A percentile compares a stretch with the other conserved stretches of the same genome.
Conservation (phyloP, 805 yeast genomes). For the Candida chilensis region DNA sequence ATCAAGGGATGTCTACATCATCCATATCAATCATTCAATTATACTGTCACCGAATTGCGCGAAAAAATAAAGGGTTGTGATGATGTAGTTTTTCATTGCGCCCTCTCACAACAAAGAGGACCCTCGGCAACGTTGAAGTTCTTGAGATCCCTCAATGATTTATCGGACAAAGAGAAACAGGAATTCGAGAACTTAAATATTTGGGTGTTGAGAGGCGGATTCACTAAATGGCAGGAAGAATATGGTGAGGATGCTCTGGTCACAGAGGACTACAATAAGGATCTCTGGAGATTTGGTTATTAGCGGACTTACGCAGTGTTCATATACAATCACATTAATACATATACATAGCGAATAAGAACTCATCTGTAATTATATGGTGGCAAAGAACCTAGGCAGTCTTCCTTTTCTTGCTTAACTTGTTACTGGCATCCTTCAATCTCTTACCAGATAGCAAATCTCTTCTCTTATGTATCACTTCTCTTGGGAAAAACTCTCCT, state of each 20-base stretch:
- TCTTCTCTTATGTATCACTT: constrained; percentile 34
- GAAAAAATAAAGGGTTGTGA: constrained; percentile 21
- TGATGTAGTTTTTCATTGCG: constrained; percentile 83
- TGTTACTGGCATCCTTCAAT: constrained; percentile 46
- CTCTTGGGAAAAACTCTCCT: constrained; percentile 62
- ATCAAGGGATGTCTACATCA: constrained; percentile 44
- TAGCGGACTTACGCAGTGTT: no score
- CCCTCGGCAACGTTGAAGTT: constrained; percentile 74
- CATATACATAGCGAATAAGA: no score
- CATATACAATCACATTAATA: no score
- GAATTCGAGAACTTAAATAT: constrained; percentile 34
- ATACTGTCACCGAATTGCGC: constrained; percentile 25
- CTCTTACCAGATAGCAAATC: constrained; percentile 50
- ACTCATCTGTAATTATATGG: no score
- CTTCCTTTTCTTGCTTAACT: constrained; percentile 19
- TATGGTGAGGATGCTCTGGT: constrained; percentile 61
- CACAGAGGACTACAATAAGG: constrained; percentile 52
- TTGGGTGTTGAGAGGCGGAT: constrained; percentile 79
- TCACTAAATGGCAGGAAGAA: constrained; percentile 68
- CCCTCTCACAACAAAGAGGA: constrained; percentile 85
- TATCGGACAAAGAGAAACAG: constrained; percentile 11
- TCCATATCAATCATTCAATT: constrained; percentile 39
- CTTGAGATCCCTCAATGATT: constrained; percentile 30
- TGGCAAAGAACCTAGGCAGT: no score
- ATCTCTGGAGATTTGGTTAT: constrained; percentile 23